These are phyloP conservation scores for Forsythia viridissima DNA, from an alignment of 257 asterid genomes.

Conservation along the genomic window DNA sequence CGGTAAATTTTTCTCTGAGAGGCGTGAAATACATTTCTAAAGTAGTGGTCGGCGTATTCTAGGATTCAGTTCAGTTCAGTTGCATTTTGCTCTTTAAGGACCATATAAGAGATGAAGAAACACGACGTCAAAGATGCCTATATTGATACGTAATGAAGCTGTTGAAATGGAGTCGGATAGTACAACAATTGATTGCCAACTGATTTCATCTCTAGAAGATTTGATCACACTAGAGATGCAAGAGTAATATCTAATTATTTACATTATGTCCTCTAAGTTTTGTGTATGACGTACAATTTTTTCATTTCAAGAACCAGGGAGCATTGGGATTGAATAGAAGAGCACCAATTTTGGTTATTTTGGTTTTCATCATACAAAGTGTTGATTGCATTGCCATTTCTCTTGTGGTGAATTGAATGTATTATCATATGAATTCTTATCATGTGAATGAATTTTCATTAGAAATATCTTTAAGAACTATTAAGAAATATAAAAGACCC, in stretches of 20 bases:
- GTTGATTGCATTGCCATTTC: not conserved
- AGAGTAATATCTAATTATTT: not conserved
- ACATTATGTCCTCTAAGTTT: not conserved
- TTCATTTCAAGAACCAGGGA: not conserved
- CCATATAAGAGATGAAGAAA: slow-evolving; percentile 7
- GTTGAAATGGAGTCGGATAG: not conserved
- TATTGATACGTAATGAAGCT: not conserved
- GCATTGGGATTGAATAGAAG: not conserved
- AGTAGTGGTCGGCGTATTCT: not conserved
- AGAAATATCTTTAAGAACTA: not conserved
- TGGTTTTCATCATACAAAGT: not conserved
- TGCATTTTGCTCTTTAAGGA: not conserved
- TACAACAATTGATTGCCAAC: not conserved
- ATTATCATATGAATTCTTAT: not conserved
- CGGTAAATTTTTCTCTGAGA: slow-evolving; percentile 66
- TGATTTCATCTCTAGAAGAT: not conserved
- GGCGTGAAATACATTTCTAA: slow-evolving; percentile 56
- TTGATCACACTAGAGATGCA: not conserved
- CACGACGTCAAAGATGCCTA: not conserved
- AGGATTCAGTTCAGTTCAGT: not conserved
- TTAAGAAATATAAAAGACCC: too few relatives aligned
- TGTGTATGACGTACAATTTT: too few relatives aligned
- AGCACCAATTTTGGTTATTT: not conserved
- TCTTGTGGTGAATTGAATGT: not conserved
- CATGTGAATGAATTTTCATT: not conserved